Evolutionary conservation across 495 filamentous ascomycete genomes (phyloP).

Genomic region (Penicillium cosmopolitanum): DNA sequence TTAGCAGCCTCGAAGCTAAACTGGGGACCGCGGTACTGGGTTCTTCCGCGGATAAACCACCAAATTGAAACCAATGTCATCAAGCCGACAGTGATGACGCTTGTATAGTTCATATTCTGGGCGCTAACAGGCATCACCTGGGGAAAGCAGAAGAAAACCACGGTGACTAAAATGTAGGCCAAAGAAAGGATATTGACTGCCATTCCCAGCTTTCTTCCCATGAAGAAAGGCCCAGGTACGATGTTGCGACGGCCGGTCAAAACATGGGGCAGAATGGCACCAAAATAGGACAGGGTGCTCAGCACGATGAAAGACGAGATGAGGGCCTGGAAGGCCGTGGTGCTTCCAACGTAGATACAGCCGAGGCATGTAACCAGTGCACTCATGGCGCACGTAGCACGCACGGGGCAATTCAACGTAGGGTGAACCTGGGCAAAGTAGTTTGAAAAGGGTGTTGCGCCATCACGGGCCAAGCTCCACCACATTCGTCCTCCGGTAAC

Average conservation of each 20-base stretch:
- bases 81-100: constrained; percentile 62
- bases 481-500: constrained; percentile 73
- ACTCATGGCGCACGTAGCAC: constrained; percentile 61
- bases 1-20: constrained; percentile 39
- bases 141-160: constrained; percentile 76
- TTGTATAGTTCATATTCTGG: constrained; percentile 70
- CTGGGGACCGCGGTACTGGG: constrained; percentile 35
- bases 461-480: constrained; percentile 78
- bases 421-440: constrained; percentile 42
- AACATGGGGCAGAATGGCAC: constrained; percentile 71
- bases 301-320: constrained; percentile 77
- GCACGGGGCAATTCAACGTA: constrained; percentile 59
- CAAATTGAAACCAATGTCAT: constrained; percentile 41
- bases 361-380: constrained; percentile 65
- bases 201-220: constrained; percentile 59
- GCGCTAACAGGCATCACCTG: constrained; percentile 53
- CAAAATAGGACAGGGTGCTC: constrained; percentile 68
- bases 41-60: constrained; percentile 36
- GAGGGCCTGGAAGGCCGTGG: constrained; percentile 71
- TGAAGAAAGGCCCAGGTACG: constrained; percentile 67
- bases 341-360: constrained; percentile 70
- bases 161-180: constrained; percentile 65
- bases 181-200: constrained; percentile 58
- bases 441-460: constrained; percentile 45
- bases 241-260: constrained; percentile 64